Percentiles rank a stretch among this genome's conserved stretches.
Evolutionary conservation across 441 rosid genomes (phyloP).

Genomic region (Pelargonium hybrid): DNA sequence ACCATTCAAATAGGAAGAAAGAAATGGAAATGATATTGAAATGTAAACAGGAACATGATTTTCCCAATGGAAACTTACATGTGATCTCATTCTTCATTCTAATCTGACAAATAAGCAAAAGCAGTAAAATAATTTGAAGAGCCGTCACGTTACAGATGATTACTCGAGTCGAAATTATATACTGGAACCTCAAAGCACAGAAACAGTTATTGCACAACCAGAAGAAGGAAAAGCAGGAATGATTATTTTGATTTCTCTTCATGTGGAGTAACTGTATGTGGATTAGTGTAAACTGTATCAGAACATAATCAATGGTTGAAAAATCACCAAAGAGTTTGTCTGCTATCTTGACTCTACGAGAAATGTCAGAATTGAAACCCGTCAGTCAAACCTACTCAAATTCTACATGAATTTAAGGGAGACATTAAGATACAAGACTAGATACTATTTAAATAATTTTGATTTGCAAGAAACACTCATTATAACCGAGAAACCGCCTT

Average conservation of each 20-base stretch:
- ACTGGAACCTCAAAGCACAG: not conserved
- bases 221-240: not conserved
- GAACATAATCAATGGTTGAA: not conserved
- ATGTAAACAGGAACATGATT: not conserved
- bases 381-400: not conserved
- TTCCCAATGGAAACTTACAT: not conserved
- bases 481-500: not conserved
- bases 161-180: not conserved
- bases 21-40: not conserved
- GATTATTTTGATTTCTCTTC: not conserved
- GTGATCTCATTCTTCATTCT: not conserved
- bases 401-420: not conserved
- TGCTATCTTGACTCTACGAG: not conserved
- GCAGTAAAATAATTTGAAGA: not conserved
- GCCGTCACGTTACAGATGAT: conserved; percentile 5
- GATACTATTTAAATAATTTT: not conserved
- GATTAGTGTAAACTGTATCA: not conserved
- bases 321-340: not conserved
- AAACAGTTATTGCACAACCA: conserved; percentile 1
- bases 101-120: not conserved
- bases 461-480: not conserved
- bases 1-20: not conserved
- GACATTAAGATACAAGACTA: not conserved
- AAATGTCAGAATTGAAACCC: conserved; percentile 3
- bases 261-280: not conserved